Percentiles rank a stretch among this genome's conserved stretches.
Conservation (phyloP, 192 early-diverging fungal genomes). For the Coemansia sp. region DNA sequence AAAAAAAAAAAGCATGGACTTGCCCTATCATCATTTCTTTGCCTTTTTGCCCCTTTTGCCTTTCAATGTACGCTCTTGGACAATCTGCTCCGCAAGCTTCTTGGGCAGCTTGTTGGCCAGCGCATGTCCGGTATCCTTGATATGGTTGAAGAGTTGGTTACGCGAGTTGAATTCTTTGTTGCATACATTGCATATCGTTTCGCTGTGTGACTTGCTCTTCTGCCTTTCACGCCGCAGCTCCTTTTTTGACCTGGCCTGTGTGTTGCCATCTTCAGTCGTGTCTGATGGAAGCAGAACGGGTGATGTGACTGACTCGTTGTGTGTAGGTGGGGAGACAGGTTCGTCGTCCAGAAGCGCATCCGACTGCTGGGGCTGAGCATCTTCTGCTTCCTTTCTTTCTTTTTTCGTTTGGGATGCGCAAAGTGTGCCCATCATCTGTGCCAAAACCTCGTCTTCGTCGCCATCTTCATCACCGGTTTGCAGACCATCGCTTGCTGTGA, state of each 20-base stretch:
- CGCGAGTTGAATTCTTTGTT: constrained; percentile 67
- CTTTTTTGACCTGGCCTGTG: constrained; percentile 49
- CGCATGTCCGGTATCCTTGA: constrained; percentile 86
- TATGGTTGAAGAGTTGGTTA: constrained; percentile 88
- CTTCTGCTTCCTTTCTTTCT: constrained; percentile 51
- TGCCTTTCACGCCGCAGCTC: constrained; percentile 60
- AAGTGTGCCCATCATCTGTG: constrained; percentile 53
- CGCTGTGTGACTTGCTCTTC: constrained; percentile 57
- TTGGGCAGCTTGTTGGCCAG: constrained; percentile 39
- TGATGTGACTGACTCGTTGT: neutral
- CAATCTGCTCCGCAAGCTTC: constrained; percentile 9
- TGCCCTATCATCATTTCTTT: neutral
- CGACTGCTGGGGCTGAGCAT: constrained; percentile 26
- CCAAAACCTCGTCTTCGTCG: constrained; percentile 24
- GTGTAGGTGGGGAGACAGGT: neutral
- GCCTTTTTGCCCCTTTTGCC: constrained; percentile 6
- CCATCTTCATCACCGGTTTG: neutral
- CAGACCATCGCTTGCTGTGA: constrained; percentile 1
- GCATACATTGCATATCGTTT: constrained; percentile 81
- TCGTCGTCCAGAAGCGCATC: neutral
- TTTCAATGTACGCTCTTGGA: constrained; percentile 6
- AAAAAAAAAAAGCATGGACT: neutral
- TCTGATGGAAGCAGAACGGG: neutral
- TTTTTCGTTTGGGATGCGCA: constrained; percentile 34
- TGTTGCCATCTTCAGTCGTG: neutral